Evolutionary conservation across 805 yeast species (phyloP), one percentile per base, ranked within the genome.

Genomic region (Priceomyces melissophilus): DNA sequence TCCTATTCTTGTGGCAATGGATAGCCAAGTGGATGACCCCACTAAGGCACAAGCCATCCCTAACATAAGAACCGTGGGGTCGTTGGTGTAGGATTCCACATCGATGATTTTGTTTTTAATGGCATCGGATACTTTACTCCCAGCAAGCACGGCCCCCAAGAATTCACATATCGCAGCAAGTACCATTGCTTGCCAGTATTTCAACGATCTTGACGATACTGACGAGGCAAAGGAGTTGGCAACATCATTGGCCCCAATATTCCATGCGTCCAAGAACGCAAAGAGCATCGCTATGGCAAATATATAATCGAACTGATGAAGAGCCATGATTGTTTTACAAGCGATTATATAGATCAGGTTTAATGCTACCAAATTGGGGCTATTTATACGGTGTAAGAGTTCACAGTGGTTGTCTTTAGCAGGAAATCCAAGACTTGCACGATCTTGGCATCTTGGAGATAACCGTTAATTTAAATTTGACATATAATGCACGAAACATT

Each of bases 211-310:
- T 10, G 90, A 81, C 10, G 89, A 79, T 4, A 84, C 81, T 0
- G 90, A 77, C 2, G 90, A 82, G 1, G 91, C 84, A 54, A 81
- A 84, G 1, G 91, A 84, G 68, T 84, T 84, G 11, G 90, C 84
- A 43, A 84, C 88, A 68, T 84, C 91, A 55, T 84, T 84, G 25
- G 90, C 91, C 38, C 90, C 90, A 50, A 82, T 83, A 58, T 82
- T 83, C 74, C 79, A 84, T 3, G 89, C 90, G 63, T 84, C 89
- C 50, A 84, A 67, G 68, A 81, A 81, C 44, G 87, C 89, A 61
- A 83, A 82, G 45, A 83, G 60, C 73, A 82, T 72, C 32, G 78
- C 78, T 45, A 82, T 72, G 12, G 87, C 90, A 55, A 84, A 79
- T 56, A 84, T 69, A 55, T 82, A 83, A 60, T 82, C 86, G 54